Evolutionary conservation across 2,329 filamentous ascomycete species (phyloP), one percentile per base, ranked within the genome.

Genomic region (Botrytis fabae): DNA sequence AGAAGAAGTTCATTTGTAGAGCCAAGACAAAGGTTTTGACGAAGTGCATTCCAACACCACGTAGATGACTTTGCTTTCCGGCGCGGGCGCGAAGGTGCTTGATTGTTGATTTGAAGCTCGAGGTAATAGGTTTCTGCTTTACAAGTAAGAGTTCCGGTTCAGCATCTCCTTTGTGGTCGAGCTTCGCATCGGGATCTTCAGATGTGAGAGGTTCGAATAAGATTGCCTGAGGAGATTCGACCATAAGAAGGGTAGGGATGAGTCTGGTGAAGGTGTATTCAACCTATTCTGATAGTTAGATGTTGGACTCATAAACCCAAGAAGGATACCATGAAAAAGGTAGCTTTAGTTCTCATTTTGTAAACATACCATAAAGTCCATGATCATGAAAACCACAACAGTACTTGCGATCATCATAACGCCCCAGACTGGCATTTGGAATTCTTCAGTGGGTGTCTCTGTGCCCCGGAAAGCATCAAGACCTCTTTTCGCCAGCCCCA

Each of bases 11-110:
- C 38, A 76, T 72, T 35, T 77, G 48, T 48, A 63, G 73, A 44
- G 72, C 40, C 16, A 79, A 46, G 72, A 84, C 81, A 8, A 89
- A 16, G 70, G 81, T 81, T 80, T 86, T 88, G 73, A 83, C 80
- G 54, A 88, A 35, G 77, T 83, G 85, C 76, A 87, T 82, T 61
- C 80, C 79, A 74, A 93, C 80, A 72, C 93, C 94, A 75, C 93
- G 91, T 86, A 93, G 92, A 78, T 88, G 86, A 73, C 91, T 87
- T 74, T 84, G 84, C 82, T 87, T 87, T 75, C 94, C 93, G 74
- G 86, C 90, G 76, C 89, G 83, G 64, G 87, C 83, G 76, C 85
- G 85, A 62, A 98, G 86, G 74, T 91, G 90, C 69, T 82, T 82
- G 74, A 91, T 81, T 4, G 90, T 88, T 16, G 83, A 83, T 74